Percentiles rank a stretch among this genome's conserved stretches.
phyloP scores from a whole-genome alignment of 2,329 filamentous ascomycete species.

The Ophiostoma piceae region DNA sequence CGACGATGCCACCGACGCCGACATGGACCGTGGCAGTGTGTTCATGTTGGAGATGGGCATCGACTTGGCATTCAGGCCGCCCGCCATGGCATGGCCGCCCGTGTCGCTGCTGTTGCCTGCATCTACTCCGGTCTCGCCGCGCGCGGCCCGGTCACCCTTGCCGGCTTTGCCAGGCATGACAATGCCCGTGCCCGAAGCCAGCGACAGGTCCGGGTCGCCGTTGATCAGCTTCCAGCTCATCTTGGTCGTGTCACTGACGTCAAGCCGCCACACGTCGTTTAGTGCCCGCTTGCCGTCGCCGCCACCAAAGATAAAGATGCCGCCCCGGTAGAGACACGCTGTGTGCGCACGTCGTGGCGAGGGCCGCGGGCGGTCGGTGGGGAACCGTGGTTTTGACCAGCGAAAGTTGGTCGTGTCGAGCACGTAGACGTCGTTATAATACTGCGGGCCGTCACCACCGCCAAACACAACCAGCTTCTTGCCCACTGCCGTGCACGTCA shows the following conservation, averaged over 20 bases:
- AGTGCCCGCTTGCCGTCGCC: slow-evolving; percentile 65
- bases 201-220: slow-evolving; percentile 32
- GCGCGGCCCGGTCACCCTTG: background rate
- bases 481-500: slow-evolving; percentile 65
- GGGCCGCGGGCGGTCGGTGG: slow-evolving; percentile 50
- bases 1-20: slow-evolving; percentile 18
- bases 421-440: slow-evolving; percentile 68
- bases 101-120: slow-evolving; percentile 8
- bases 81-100: slow-evolving; percentile 8
- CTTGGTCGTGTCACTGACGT: slow-evolving; percentile 60
- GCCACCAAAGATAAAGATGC: slow-evolving; percentile 67
- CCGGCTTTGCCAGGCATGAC: slow-evolving; percentile 16
- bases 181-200: slow-evolving; percentile 5
- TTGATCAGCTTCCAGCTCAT: slow-evolving; percentile 66
- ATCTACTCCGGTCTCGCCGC: background rate
- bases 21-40: slow-evolving; percentile 9
- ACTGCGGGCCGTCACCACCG: slow-evolving; percentile 63
- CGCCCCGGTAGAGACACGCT: slow-evolving; percentile 65
- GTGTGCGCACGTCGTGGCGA: slow-evolving; percentile 62
- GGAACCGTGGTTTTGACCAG: slow-evolving; percentile 58
- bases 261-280: slow-evolving; percentile 68
- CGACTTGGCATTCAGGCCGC: background rate
- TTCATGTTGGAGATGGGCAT: slow-evolving; percentile 20
- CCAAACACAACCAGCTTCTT: slow-evolving; percentile 67
- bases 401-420: slow-evolving; percentile 65